These are phyloP conservation scores for Cinnamomum micranthum DNA, from an alignment of 164 flowering plant genomes.

Conservation along the genomic window DNA sequence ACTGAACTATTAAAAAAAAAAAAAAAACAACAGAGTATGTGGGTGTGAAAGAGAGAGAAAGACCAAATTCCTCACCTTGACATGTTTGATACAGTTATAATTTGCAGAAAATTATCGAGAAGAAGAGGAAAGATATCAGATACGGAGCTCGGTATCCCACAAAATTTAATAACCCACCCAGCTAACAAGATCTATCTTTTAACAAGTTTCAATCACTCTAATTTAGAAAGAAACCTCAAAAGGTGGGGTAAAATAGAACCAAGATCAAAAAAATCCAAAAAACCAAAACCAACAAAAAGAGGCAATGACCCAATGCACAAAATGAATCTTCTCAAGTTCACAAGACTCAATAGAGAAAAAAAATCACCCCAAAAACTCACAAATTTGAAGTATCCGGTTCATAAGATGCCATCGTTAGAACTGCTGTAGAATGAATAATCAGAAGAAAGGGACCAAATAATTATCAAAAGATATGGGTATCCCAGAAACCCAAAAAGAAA, in stretches of 20 bases:
- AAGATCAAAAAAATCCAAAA: not conserved
- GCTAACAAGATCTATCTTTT: not conserved
- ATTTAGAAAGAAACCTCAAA: not conserved
- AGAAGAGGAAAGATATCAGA: not conserved
- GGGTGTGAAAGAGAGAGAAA: not conserved
- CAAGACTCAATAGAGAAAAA: not conserved
- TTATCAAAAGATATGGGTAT: not conserved
- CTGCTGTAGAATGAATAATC: not conserved
- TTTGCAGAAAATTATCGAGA: not conserved
- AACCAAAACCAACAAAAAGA: not conserved
- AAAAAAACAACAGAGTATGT: not conserved
- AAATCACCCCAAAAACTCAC: not conserved
- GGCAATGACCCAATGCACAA: constrained; percentile 5
- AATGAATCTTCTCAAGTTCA: not conserved
- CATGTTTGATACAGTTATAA: not conserved
- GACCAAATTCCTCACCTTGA: not conserved
- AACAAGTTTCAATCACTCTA: not conserved
- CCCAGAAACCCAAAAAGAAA: not conserved
- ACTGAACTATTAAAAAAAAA: no score
- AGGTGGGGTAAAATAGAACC: not conserved
- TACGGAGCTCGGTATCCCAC: not conserved
- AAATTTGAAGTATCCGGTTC: not conserved
- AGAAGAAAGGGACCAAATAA: not conserved
- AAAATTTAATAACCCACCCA: not conserved
- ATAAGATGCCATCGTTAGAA: not conserved